phyloP scores from a whole-genome alignment of 208 protist species.

The Crithidia mellificae region DNA sequence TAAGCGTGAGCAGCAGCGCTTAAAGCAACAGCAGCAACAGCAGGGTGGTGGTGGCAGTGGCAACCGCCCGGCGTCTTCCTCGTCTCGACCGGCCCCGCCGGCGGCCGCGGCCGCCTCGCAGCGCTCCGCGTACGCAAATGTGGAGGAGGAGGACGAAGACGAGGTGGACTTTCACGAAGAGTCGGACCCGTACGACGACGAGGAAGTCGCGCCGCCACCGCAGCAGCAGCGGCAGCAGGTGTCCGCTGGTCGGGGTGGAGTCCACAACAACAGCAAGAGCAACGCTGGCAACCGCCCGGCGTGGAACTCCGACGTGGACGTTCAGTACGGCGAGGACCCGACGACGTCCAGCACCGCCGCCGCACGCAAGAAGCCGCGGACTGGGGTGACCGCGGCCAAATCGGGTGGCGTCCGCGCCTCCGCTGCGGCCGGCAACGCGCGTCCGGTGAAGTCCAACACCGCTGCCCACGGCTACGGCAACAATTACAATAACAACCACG shows the following conservation, averaged over 20 bases:
- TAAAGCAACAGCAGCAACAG: too few species aligned
- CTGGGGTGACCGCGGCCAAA: conserved; percentile 1
- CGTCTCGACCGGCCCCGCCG: background rate
- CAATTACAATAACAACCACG: conserved; percentile 9
- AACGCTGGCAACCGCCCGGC: conserved; percentile 41
- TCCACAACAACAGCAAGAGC: too few species aligned
- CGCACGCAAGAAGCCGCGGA: conserved; percentile 36
- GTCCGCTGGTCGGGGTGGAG: too few species aligned
- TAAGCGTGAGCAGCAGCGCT: too few species aligned
- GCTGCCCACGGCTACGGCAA: too few species aligned
- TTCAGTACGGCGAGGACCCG: conserved; percentile 24
- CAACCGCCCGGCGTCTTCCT: conserved; percentile 11
- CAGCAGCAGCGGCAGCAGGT: too few species aligned
- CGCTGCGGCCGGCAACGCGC: background rate
- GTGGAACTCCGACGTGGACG: conserved; percentile 68
- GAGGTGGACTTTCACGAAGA: conserved; percentile 15
- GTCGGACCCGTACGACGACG: conserved; percentile 5
- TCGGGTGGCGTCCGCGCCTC: conserved; percentile 8
- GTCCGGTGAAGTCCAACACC: too few species aligned
- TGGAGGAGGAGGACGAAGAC: conserved; percentile 28
- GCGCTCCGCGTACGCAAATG: background rate
- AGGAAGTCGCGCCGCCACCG: conserved; percentile 10
- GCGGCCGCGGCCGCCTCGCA: background rate
- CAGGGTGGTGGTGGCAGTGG: too few species aligned
- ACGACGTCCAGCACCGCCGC: conserved; percentile 8